Evolutionary conservation across 192 early-diverging fungal species (phyloP).

Genomic region (Dispira simplex): DNA sequence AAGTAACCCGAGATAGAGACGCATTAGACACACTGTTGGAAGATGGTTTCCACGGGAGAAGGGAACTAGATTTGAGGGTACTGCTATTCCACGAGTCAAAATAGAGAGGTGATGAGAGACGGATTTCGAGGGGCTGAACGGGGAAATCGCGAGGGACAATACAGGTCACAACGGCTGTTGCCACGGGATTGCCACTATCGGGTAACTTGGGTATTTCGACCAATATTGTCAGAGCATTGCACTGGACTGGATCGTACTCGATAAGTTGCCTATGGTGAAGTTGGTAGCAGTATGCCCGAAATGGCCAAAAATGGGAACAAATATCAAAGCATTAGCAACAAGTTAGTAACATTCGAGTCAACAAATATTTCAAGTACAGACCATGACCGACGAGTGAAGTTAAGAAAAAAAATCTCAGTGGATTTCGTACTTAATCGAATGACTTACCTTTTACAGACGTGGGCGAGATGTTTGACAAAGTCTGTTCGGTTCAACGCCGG

Average conservation of each 20-base stretch:
- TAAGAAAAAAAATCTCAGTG: too few relatives aligned
- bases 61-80: too few relatives aligned
- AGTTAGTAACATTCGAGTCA: neutral
- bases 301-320: neutral
- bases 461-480: neutral
- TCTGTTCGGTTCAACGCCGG: too few relatives aligned
- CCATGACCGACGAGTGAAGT: neutral
- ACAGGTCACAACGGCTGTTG: conserved; percentile 1
- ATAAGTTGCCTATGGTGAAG: neutral
- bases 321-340: neutral
- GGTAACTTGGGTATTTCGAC: neutral
- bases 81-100: neutral
- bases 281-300: neutral
- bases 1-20: too few relatives aligned
- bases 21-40: too few relatives aligned
- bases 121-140: neutral
- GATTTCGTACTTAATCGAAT: neutral
- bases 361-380: neutral
- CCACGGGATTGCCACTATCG: neutral
- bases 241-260: neutral
- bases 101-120: neutral
- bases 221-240: neutral
- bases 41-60: too few relatives aligned
- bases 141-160: conserved; percentile 2
- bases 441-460: conserved; percentile 6